Evolutionary conservation across 164 flowering plant genomes (phyloP), one percentile per base, ranked within the genome.

Genomic region (Houttuynia cordata): DNA sequence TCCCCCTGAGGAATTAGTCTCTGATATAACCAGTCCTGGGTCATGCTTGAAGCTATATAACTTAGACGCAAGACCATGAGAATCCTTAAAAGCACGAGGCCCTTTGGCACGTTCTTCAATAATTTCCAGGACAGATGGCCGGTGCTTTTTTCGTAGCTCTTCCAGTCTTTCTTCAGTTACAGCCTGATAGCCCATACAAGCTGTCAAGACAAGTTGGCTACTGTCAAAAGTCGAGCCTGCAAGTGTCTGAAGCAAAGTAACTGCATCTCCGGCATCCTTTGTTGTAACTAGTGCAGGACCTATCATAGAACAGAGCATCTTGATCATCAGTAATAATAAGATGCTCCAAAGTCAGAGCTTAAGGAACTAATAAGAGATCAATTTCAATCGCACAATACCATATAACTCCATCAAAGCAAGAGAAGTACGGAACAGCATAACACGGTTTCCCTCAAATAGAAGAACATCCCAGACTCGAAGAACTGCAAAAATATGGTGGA

Each of bases 381-480:
- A 65, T 53, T 34, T 54, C 39, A 68, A 68, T 68, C 59, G 62
- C 71, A 54, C 74, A 78, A 73, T 84, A 87, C 99, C 99, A 88
- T 94, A 94, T 75, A 94, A 77, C 71, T 94, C 99, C 96, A 94
- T 84, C 74, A 94, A 68, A 40, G 99, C 87, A 71, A 91, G 90
- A 19, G 99, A 88, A 19, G 96, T 94, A 59, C 88, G 76, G 58
- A 94, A 91, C 22, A 94, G 83, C 99, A 94, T 85, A 21, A 88
- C 96, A 54, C 97, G 96, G 66, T 85, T 85, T 61, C 99, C 97
- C 76, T 94, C 91, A 73, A 85, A 94, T 55, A 94, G 81, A 64
- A 94, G 91, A 67, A 94, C 97, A 68, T 94, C 99, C 99, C 99
- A 94, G 50, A 91, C 83, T 67, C 99, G 83, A 62, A 94, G 96